Evolutionary conservation across 2,329 filamentous ascomycete genomes (phyloP).

Genomic region (Ascomycota sp.): DNA sequence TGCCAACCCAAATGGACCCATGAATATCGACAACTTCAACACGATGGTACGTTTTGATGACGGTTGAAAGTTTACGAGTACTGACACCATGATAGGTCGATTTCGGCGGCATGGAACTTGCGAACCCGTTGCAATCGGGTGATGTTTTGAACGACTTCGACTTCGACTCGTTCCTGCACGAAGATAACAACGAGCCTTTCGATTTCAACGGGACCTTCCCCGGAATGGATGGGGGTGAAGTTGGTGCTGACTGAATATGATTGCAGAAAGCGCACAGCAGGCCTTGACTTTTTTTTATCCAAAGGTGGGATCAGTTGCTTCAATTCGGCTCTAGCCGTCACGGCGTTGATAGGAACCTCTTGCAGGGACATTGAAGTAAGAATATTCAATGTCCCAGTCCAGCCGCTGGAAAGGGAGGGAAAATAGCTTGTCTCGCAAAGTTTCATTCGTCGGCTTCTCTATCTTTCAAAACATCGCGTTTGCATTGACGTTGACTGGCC

Average conservation of each 20-base stretch:
- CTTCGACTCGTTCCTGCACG: conserved; percentile 46
- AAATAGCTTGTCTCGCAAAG: conserved; percentile 8
- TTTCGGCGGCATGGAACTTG: conserved; percentile 30
- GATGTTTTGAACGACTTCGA: conserved; percentile 48
- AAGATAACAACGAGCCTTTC: conserved; percentile 28
- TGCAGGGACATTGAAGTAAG: too few relatives aligned
- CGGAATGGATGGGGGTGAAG: conserved; percentile 35
- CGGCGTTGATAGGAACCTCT: conserved; percentile 19
- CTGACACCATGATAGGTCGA: conserved; percentile 14
- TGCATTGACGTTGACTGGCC: too few relatives aligned
- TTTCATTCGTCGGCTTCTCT: conserved; percentile 3
- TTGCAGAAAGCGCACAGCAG: conserved; percentile 2
- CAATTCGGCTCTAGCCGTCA: conserved; percentile 20
- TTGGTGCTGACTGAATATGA: conserved; percentile 31
- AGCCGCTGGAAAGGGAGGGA: too few relatives aligned
- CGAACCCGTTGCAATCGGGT: conserved; percentile 28
- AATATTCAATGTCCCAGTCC: too few relatives aligned
- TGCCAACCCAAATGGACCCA: conserved; percentile 21
- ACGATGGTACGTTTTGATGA: conserved; percentile 19
- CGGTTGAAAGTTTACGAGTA: not conserved
- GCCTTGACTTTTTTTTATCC: conserved; percentile 6
- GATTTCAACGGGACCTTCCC: conserved; percentile 32
- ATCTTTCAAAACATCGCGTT: conserved; percentile 1
- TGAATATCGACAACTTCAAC: conserved; percentile 23
- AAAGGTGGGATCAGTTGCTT: conserved; percentile 11